These are phyloP conservation scores for Tetrahymena borealis DNA, from an alignment of 73 alveolate genomes.

Conservation along the genomic window DNA sequence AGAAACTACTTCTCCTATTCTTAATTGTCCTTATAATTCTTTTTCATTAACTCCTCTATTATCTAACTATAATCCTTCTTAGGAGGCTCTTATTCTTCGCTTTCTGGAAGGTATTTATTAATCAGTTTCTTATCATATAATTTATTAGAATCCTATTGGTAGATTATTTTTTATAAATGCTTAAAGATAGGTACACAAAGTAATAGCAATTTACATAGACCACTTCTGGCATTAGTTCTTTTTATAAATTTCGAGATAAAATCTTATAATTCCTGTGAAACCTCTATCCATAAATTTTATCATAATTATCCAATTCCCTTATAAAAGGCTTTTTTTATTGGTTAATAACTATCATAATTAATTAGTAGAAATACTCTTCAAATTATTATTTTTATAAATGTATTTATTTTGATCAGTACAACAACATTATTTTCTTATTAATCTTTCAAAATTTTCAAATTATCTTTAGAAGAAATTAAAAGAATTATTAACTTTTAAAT, in stretches of 20 bases:
- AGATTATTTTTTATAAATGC: background rate
- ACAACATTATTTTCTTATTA: too few species aligned
- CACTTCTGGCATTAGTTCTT: background rate
- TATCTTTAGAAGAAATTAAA: too few species aligned
- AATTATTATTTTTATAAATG: background rate
- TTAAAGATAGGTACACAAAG: background rate
- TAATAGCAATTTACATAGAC: background rate
- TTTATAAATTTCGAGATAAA: background rate
- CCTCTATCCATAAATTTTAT: background rate
- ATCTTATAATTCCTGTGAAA: background rate
- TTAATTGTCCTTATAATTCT: background rate
- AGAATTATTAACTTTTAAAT: too few species aligned
- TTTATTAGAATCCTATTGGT: background rate
- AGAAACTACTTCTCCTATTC: background rate
- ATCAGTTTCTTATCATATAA: background rate
- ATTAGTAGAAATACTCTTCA: background rate
- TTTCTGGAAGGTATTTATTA: background rate
- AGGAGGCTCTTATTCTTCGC: background rate
- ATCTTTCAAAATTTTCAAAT: too few species aligned
- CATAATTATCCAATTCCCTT: background rate
- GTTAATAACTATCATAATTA: background rate
- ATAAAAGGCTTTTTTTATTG: background rate
- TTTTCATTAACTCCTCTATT: background rate
- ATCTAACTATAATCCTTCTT: background rate
- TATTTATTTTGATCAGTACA: background rate